Evolutionary conservation across 306 rosid species (phyloP).

Genomic region (Abrus precatorius): DNA sequence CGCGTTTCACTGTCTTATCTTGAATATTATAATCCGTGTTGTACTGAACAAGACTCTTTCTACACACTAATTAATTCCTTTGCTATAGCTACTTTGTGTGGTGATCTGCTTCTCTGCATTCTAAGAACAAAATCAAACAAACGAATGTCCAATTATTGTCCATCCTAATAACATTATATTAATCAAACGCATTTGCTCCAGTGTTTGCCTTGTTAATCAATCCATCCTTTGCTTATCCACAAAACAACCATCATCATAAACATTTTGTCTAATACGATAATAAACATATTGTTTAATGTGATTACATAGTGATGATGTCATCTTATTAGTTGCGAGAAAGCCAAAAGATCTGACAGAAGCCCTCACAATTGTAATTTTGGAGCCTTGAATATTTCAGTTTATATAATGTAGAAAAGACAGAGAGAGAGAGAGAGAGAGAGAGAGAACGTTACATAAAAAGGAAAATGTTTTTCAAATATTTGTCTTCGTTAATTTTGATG

Average conservation of each 20-base stretch:
- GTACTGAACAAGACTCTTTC: slow-evolving; percentile 49
- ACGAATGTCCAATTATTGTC: slow-evolving; percentile 45
- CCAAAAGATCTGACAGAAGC: background rate
- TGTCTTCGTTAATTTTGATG: too few relatives aligned
- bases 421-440: background rate
- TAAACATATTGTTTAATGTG: background rate
- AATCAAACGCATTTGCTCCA: slow-evolving; percentile 53
- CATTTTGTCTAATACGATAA: slow-evolving; percentile 3
- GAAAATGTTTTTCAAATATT: too few relatives aligned
- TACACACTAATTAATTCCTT: slow-evolving; percentile 30
- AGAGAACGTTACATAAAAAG: background rate
- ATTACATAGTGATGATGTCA: slow-evolving; percentile 2
- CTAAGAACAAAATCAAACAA: slow-evolving; percentile 34
- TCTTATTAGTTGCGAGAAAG: background rate
- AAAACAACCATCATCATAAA: slow-evolving; percentile 54
- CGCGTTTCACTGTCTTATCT: slow-evolving; percentile 57
- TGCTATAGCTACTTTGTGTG: slow-evolving; percentile 27
- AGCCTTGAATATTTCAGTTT: background rate
- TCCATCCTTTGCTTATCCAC: slow-evolving; percentile 72
- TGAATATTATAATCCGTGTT: slow-evolving; percentile 47
- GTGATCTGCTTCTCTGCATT: slow-evolving; percentile 43
- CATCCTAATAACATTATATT: slow-evolving; percentile 47
- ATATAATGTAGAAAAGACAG: background rate
- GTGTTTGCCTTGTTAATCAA: slow-evolving; percentile 63
- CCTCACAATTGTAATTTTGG: background rate